These are phyloP conservation scores for Phytophthora podocarpi DNA, from an alignment of 352 stramenopile genomes.

Conservation along the genomic window DNA sequence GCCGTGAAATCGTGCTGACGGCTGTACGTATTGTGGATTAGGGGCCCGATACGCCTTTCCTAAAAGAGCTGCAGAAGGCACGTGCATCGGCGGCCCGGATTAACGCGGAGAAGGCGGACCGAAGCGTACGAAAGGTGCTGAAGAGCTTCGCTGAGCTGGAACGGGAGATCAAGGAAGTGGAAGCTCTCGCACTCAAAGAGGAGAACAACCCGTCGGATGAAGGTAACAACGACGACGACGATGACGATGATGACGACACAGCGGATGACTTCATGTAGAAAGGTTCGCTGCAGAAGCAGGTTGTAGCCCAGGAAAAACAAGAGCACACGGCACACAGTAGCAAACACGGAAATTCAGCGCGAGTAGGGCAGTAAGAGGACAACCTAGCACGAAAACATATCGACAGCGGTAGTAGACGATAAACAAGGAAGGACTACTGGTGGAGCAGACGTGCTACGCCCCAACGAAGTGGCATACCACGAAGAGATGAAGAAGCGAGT, in stretches of 20 bases:
- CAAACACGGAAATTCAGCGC: background rate
- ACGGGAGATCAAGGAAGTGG: conserved; percentile 68
- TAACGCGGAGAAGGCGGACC: conserved; percentile 68
- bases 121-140: conserved; percentile 64
- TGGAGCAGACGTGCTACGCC: no score
- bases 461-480: background rate
- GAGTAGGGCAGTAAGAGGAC: background rate
- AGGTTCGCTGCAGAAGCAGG: background rate
- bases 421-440: conserved; percentile 29
- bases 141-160: conserved; percentile 78
- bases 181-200: conserved; percentile 61
- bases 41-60: conserved; percentile 54
- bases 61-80: conserved; percentile 72
- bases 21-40: conserved; percentile 12
- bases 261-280: conserved; percentile 37
- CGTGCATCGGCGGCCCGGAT: conserved; percentile 60
- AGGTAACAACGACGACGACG: conserved; percentile 38
- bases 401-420: background rate
- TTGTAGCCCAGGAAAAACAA: no score
- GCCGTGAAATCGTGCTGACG: conserved; percentile 3
- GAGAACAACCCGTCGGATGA: conserved; percentile 53
- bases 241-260: conserved; percentile 36
- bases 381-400: background rate
- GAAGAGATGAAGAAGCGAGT: no score
- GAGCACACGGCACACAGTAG: no score